Conservation (phyloP, 78 protist genomes). For the Cyanophora paradoxa region DNA sequence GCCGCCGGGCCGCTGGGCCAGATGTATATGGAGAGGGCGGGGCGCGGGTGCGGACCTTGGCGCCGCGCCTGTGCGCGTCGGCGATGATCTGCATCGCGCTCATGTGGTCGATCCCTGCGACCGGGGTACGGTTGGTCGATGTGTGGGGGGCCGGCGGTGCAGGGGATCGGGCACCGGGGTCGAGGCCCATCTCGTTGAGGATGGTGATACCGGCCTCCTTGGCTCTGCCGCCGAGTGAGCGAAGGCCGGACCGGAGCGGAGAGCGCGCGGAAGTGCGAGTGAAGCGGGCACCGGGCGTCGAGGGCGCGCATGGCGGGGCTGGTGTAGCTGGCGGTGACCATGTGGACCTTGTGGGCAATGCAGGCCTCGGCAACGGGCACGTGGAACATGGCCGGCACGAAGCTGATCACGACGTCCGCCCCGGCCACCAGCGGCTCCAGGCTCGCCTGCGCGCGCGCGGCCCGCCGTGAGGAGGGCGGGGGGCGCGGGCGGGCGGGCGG, state of each 20-base stretch:
- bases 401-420: conserved; percentile 42
- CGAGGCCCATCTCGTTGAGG: conserved; percentile 51
- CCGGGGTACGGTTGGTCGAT: no score
- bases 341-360: conserved; percentile 1
- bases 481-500: no score
- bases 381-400: conserved; percentile 59
- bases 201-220: not conserved
- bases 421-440: not conserved
- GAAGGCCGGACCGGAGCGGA: no score
- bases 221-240: not conserved
- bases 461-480: no score
- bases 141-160: no score
- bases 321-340: conserved; percentile 23
- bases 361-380: conserved; percentile 41
- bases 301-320: conserved; percentile 3
- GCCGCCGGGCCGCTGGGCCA: not conserved
- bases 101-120: conserved; percentile 40
- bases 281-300: no score
- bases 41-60: not conserved
- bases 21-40: not conserved
- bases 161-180: no score
- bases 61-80: not conserved
- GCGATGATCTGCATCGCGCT: not conserved
- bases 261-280: no score
- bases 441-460: no score